A percentile compares a stretch with the other conserved stretches of the same genome.
These are phyloP conservation scores for Dothistroma pini DNA, from an alignment of 2,329 filamentous ascomycete species.

Conservation along the genomic window DNA sequence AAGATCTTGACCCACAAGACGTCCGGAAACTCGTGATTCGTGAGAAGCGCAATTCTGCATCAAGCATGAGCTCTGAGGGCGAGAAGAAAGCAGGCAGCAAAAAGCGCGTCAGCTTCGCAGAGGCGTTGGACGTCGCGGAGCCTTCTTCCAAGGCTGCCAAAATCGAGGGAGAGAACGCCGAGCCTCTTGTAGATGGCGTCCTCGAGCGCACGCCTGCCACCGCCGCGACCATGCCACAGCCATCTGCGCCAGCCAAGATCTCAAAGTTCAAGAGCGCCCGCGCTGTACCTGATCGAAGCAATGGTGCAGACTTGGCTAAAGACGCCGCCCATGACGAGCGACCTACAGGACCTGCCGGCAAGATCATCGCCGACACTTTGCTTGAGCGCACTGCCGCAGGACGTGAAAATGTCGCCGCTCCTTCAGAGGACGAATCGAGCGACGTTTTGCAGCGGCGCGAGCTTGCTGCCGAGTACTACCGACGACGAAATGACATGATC, in stretches of 20 bases:
- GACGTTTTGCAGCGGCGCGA: conserved; percentile 69
- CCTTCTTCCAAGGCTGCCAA: conserved; percentile 30
- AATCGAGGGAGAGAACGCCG: conserved; percentile 24
- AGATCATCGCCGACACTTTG: conserved; percentile 48
- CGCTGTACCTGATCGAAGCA: neutral
- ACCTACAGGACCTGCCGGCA: conserved; percentile 24
- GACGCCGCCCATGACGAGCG: conserved; percentile 9
- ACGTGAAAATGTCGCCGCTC: conserved; percentile 24
- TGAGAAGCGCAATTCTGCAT: conserved; percentile 30
- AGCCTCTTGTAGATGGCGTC: conserved; percentile 37
- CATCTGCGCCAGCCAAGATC: conserved; percentile 33
- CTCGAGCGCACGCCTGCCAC: conserved; percentile 38
- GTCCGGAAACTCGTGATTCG: conserved; percentile 53
- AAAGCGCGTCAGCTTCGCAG: conserved; percentile 80
- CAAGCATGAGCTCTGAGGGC: conserved; percentile 19
- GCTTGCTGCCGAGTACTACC: conserved; percentile 78
- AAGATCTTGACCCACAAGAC: conserved; percentile 50
- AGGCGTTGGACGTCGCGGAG: conserved; percentile 66
- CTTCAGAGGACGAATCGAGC: conserved; percentile 48
- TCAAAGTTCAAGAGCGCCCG: conserved; percentile 41
- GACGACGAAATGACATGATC: conserved; percentile 76
- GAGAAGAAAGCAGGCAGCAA: conserved; percentile 37
- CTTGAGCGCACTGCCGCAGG: conserved; percentile 46
- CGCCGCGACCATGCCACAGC: conserved; percentile 10
- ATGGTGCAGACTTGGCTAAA: conserved; percentile 2